These are phyloP conservation scores for Sisymbrium altissimum DNA, from an alignment of 345 rosid genomes.

Conservation along the genomic window DNA sequence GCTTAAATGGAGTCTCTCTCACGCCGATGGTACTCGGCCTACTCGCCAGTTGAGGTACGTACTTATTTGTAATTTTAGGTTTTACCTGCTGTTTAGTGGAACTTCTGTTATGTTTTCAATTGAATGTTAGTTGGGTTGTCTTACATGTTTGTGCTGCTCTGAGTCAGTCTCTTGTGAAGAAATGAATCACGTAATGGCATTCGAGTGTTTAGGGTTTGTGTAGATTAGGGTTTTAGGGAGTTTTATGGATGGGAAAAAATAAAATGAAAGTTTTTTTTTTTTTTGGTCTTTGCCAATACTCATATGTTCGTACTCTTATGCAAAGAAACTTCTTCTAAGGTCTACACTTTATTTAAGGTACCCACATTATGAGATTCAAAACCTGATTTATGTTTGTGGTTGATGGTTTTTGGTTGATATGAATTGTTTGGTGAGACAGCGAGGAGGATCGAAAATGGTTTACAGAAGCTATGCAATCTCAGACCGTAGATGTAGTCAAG, in stretches of 20 bases:
- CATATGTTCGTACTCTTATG: too few species aligned
- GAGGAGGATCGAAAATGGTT: slow-evolving; percentile 96
- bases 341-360: too few species aligned
- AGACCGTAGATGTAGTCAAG: slow-evolving; percentile 64
- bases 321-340: too few species aligned
- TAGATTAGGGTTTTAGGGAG: not conserved
- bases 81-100: too few species aligned
- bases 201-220: not conserved
- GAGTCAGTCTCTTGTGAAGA: not conserved
- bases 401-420: not conserved
- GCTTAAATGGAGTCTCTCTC: slow-evolving; percentile 87
- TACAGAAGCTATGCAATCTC: slow-evolving; percentile 87
- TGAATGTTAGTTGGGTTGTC: not conserved
- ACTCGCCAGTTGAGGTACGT: slow-evolving; percentile 56
- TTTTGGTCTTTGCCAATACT: too few species aligned
- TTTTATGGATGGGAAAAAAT: too few species aligned
- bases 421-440: slow-evolving; percentile 28
- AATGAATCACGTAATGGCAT: not conserved
- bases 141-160: not conserved
- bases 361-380: too few species aligned
- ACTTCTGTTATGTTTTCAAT: not conserved
- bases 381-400: not conserved
- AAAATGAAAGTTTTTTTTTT: too few species aligned
- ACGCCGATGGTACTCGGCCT: slow-evolving; percentile 66
- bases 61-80: not conserved